These are phyloP conservation scores for Phialophora chinensis DNA, from an alignment of 2,329 filamentous ascomycete species.

Conservation along the genomic window DNA sequence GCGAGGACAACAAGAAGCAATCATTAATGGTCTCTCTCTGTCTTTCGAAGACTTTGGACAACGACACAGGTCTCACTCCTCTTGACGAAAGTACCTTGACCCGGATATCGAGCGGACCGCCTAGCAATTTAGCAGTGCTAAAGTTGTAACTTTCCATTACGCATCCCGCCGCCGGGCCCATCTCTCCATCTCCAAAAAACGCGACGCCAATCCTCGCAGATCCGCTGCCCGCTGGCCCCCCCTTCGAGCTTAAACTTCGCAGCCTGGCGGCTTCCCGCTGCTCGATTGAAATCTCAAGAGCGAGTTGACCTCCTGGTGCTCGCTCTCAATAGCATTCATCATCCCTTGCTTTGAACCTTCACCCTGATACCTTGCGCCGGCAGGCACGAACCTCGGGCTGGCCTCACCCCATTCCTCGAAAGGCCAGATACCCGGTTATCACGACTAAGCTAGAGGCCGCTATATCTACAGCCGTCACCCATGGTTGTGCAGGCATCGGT, in stretches of 20 bases:
- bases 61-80: not conserved
- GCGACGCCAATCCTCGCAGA: slow-evolving; percentile 27
- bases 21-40: not conserved
- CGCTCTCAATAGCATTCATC: not conserved
- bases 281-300: slow-evolving; percentile 1
- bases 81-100: slow-evolving; percentile 15
- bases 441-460: slow-evolving; percentile 13
- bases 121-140: slow-evolving; percentile 3
- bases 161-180: slow-evolving; percentile 16
- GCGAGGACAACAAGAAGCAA: not conserved
- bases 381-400: slow-evolving; percentile 19
- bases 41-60: not conserved
- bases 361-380: slow-evolving; percentile 2
- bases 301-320: not conserved
- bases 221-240: slow-evolving; percentile 20
- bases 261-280: slow-evolving; percentile 7
- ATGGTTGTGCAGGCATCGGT: slow-evolving; percentile 29
- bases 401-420: slow-evolving; percentile 17
- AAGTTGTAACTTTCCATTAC: slow-evolving; percentile 7
- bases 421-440: slow-evolving; percentile 8
- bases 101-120: slow-evolving; percentile 28
- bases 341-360: slow-evolving; percentile 16
- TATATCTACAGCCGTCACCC: slow-evolving; percentile 17
- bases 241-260: slow-evolving; percentile 16
- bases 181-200: slow-evolving; percentile 22